Evolutionary conservation across 768 basidiomycete species (phyloP), one percentile per base, ranked within the genome.

Genomic region (Boletus coccyginus): DNA sequence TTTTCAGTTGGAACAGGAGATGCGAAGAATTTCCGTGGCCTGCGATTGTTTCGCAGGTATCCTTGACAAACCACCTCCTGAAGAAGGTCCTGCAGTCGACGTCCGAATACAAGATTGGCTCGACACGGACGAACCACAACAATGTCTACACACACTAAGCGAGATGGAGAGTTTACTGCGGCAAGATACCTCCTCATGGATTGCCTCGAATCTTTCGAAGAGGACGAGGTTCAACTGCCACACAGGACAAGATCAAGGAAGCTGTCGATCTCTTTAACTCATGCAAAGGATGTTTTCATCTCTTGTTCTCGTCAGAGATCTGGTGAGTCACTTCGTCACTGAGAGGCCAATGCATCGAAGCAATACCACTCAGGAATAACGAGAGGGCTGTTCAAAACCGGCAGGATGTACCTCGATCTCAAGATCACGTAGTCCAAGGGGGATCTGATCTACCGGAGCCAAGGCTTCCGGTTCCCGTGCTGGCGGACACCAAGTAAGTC

Each of bases 61-160:
- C 40, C 44, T 57, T 7, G 36, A 35, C 7, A 29, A 33, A 19
- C 14, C n/a, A 11, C 17, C 27, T 21, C 27, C 24, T n/a, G n/a
- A 36, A 12, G 31, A 39, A 27, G 44, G 40, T 24, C 48, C 38
- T 21, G 12, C 16, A 1, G 10, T 57, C 27, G 57, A 58, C 13
- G 14, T 17, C 17, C 17, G 57, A 21, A 39, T 57, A 27, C 21
- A 57, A 29, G 57, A 57, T 36, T 58, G 57, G 55, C 11, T 58
- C 19, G 7, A 7, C 27, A 56, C 39, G 2, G 39, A 42, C 5
- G 53, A 38, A 47, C 56, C 53, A 3, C 33, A 24, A 42, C 39
- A 35, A 19, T 57, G 56, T 5, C 7, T 46, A 10, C 1, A 21
- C 7, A 36, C 11, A 12, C 16, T 47, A 3, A 8, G 16, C 19